Base-by-base conservation (phyloP, 169 alveolate genomes). In the Plasmodium reichenowi region DNA sequence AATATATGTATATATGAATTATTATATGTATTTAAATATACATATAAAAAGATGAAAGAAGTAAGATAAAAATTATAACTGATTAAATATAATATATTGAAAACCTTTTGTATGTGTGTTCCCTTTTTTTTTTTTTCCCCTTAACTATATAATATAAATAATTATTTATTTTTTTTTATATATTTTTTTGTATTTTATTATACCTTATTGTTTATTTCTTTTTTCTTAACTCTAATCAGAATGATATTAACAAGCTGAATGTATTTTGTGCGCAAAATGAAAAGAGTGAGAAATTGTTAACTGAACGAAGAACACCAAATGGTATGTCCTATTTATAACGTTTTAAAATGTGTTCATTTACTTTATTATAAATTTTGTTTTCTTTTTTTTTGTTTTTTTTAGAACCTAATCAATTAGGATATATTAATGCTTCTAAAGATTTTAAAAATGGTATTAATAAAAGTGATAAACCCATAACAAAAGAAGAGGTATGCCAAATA, bases 391-490 rank as follows among this genome's bases (percentile, higher is more conserved):
- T 48, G 9, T 24, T 66, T 66, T 24, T 38, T 26, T 43, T 52
- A 85, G 92, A 86, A 7, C 68, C 88, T 45, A 85, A 85, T 73
- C 92, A 58, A 60, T 58, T 85, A 86, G 22, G 60, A 10, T 85
- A 60, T 63, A 59, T 47, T 10, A 58, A 17, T 60, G n/a, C 71
- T 22, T 85, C 92, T 17, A 72, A 85, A 73, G 66, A 50, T 6
- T 48, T 72, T 8, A 71, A 85, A 22, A 29, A 67, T 26, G 52
- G 48, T 10, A 48, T 52, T 20, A 17, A 47, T 74, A 29, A 58
- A 13, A 32, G 71, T 58, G 54, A 13, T 3, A 50, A 22, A 58
- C 45, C 59, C 13, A 47, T 71, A 45, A 85, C 92, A 29, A 71
- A 24, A 63, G 92, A 85, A 71, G 92, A 85, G 87, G 92, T 85